phyloP scores from a whole-genome alignment of 805 yeast species.

The Schwanniomyces polymorphus region DNA sequence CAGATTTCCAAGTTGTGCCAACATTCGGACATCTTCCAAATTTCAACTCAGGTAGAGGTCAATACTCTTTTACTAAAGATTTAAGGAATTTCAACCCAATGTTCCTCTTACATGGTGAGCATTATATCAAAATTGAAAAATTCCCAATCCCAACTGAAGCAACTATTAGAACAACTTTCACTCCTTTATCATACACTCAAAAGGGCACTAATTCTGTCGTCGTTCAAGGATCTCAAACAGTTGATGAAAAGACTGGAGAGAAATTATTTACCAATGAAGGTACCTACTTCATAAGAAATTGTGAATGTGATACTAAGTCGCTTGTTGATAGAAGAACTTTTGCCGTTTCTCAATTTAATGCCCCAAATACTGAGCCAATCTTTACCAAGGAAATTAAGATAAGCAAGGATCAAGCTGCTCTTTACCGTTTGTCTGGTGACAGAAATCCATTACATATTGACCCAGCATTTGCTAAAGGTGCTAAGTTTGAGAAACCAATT shows the following conservation, averaged over 20 bases:
- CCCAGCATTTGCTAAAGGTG: slow-evolving; percentile 85
- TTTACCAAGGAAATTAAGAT: slow-evolving; percentile 60
- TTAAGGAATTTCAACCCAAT: slow-evolving; percentile 87
- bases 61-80: slow-evolving; percentile 55
- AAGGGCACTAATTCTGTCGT: slow-evolving; percentile 85
- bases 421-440: slow-evolving; percentile 92
- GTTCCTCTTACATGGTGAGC: slow-evolving; percentile 92
- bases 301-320: slow-evolving; percentile 53
- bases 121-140: slow-evolving; percentile 73
- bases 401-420: slow-evolving; percentile 73
- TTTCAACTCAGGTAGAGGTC: slow-evolving; percentile 61
- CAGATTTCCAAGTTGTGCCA: slow-evolving; percentile 82
- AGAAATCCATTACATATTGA: slow-evolving; percentile 94
- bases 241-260: slow-evolving; percentile 68
- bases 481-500: slow-evolving; percentile 82
- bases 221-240: slow-evolving; percentile 70
- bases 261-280: slow-evolving; percentile 77
- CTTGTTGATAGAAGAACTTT: slow-evolving; percentile 54
- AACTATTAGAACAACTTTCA: slow-evolving; percentile 55
- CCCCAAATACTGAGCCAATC: slow-evolving; percentile 68
- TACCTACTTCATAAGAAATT: slow-evolving; percentile 79
- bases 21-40: slow-evolving; percentile 89
- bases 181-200: slow-evolving; percentile 74
- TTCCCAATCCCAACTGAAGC: slow-evolving; percentile 80
- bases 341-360: slow-evolving; percentile 61